These are phyloP conservation scores for Leccinum sublutescens DNA, from an alignment of 768 basidiomycete species.

Conservation along the genomic window DNA sequence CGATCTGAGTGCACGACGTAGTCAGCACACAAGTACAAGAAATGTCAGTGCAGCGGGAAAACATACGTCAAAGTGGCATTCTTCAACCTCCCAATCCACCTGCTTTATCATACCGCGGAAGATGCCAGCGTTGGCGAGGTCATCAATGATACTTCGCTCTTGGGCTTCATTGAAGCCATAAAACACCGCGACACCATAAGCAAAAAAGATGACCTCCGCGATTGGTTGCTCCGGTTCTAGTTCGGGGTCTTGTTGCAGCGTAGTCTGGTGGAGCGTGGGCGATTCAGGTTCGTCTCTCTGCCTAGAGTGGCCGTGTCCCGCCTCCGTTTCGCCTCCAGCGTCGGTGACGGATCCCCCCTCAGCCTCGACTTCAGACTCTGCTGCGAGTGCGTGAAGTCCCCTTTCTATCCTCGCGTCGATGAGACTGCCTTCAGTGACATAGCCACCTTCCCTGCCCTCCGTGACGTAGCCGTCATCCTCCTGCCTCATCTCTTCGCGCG, in stretches of 20 bases:
- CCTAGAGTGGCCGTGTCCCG: slow-evolving; percentile 5
- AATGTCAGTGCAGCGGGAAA: not conserved
- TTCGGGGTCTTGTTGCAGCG: slow-evolving; percentile 1
- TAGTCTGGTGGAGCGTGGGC: slow-evolving; percentile 1
- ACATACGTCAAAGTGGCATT: slow-evolving; percentile 81
- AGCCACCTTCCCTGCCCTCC: slow-evolving; percentile 49
- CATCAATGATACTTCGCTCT: slow-evolving; percentile 82
- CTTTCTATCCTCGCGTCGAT: slow-evolving; percentile 9
- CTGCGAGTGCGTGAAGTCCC: not conserved
- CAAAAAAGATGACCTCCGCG: slow-evolving; percentile 77
- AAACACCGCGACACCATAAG: slow-evolving; percentile 90
- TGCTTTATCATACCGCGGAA: slow-evolving; percentile 60
- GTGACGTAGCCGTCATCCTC: slow-evolving; percentile 26
- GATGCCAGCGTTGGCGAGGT: slow-evolving; percentile 69
- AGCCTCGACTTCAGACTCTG: slow-evolving; percentile 10
- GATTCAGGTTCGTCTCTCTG: slow-evolving; percentile 6
- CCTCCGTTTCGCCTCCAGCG: slow-evolving; percentile 13
- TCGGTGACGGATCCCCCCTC: slow-evolving; percentile 12
- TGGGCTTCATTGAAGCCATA: slow-evolving; percentile 81
- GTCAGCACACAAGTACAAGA: not conserved
- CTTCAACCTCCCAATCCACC: slow-evolving; percentile 87
- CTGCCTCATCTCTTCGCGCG: slow-evolving; percentile 18
- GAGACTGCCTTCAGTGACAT: slow-evolving; percentile 46
- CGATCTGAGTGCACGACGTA: slow-evolving; percentile 51
- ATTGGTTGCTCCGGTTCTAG: slow-evolving; percentile 41